Evolutionary conservation across 331 rosid species (phyloP), one percentile per base, ranked within the genome.

Genomic region (Ulmus americana): DNA sequence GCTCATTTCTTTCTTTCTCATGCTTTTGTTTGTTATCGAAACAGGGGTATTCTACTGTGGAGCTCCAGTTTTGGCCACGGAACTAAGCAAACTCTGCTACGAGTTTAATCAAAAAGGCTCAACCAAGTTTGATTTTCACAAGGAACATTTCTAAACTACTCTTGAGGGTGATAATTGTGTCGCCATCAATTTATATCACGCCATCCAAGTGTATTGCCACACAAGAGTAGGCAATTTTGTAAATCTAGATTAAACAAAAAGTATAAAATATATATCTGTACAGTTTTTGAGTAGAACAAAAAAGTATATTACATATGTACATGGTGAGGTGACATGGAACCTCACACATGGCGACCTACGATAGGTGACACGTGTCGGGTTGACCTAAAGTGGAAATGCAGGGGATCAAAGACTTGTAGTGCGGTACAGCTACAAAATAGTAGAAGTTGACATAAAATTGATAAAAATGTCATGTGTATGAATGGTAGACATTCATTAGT

Each of bases 21-120:
- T 59, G 39, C 64, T 71, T 0, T 74, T 63, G 28, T 67, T 60
- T 71, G 47, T 48, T 70, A 28, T 59, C 70, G 67, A 63, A 71
- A 58, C 79, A 94, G 99, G 99, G 61, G 97, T 94, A 46, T 94
- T 94, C 74, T 94, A 94, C 65, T 94, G 99, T 76, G 99, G 99
- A n/a, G 90, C 88, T 67, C 99, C 99, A 56, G 90, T 94, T 68
- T 80, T 94, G 76, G 97, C 96, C 43, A 94, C 90, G 84, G 99
- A 94, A 81, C 95, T 94, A 42, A 76, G 79, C 84, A 86, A 87
- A 45, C 95, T 94, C 65, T 94, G 99, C 83, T 82, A 66, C 28
- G 97, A 94, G 15, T 90, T 87, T 83, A 94, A 87, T 76, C 95
- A 94, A 67, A 90, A 82, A 79, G 99, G 99, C 69, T 79, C 86